phyloP scores from a whole-genome alignment of 2,329 filamentous ascomycete species.

The Fusarium incarnatum region DNA sequence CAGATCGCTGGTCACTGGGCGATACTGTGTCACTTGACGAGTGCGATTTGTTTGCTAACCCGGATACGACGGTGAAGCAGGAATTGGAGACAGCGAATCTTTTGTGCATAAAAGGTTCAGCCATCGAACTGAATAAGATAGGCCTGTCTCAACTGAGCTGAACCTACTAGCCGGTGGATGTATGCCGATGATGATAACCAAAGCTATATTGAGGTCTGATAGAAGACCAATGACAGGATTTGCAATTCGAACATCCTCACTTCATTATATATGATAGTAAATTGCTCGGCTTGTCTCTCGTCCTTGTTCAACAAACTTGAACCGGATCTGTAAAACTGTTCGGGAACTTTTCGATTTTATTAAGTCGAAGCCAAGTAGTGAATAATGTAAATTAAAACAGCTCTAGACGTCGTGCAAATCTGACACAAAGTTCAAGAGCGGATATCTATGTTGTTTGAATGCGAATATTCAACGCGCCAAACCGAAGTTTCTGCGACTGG shows the following conservation, averaged over 20 bases:
- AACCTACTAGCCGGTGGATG: not conserved
- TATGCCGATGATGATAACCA: not conserved
- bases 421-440: constrained; percentile 27
- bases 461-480: constrained; percentile 31
- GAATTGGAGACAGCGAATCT: not conserved
- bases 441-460: constrained; percentile 48
- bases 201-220: not conserved
- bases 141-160: not conserved
- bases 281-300: not conserved
- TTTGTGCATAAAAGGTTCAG: not conserved
- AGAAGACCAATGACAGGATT: not conserved
- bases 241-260: not conserved
- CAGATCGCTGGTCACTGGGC: not conserved
- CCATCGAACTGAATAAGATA: not conserved
- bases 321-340: not conserved
- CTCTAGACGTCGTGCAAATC: constrained; percentile 17
- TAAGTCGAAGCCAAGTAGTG: not conserved
- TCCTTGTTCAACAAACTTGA: not conserved
- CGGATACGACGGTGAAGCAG: constrained; percentile 13
- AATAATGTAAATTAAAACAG: constrained; percentile 41
- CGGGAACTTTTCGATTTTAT: not conserved
- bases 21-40: constrained; percentile 31
- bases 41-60: not conserved
- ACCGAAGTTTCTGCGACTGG: constrained; percentile 5
- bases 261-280: not conserved